These are phyloP conservation scores for Colletotrichum sp. DNA, from an alignment of 2,329 filamentous ascomycete species.

Conservation along the genomic window DNA sequence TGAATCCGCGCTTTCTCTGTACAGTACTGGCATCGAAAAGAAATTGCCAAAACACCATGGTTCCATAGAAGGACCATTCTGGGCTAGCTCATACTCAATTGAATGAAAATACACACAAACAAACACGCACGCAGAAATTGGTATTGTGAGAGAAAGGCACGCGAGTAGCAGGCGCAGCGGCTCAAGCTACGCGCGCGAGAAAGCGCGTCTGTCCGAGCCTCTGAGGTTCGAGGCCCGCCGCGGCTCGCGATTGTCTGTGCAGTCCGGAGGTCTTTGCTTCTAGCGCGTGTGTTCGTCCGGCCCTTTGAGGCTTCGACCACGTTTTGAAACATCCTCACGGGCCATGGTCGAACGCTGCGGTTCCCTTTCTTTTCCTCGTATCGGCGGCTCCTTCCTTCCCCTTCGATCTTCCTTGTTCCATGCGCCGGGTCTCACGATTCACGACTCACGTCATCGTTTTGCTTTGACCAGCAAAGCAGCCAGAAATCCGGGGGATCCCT, in stretches of 20 bases:
- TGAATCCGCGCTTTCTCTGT: slow-evolving; percentile 20
- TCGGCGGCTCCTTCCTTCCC: not conserved
- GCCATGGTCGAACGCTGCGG: not conserved
- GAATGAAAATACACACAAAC: slow-evolving; percentile 19
- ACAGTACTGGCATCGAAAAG: slow-evolving; percentile 18
- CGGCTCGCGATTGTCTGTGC: slow-evolving; percentile 7
- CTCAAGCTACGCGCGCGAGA: not conserved
- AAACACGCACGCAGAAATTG: not conserved
- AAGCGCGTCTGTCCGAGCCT: slow-evolving; percentile 2
- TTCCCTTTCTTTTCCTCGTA: not conserved
- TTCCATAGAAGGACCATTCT: slow-evolving; percentile 11
- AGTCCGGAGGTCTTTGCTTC: not conserved
- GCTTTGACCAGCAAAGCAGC: not conserved
- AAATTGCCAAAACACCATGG: slow-evolving; percentile 13
- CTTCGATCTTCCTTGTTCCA: not conserved
- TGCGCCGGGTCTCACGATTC: not conserved
- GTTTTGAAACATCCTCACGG: slow-evolving; percentile 4
- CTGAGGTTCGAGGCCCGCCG: not conserved
- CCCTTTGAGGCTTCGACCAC: not conserved
- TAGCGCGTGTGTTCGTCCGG: not conserved
- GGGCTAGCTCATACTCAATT: slow-evolving; percentile 20
- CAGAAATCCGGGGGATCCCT: not conserved
- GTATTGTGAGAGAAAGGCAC: not conserved
- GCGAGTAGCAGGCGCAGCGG: not conserved
- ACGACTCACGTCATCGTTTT: not conserved